Base-by-base conservation (phyloP, 805 yeast genomes). In the Cyberlindnera petersonii region DNA sequence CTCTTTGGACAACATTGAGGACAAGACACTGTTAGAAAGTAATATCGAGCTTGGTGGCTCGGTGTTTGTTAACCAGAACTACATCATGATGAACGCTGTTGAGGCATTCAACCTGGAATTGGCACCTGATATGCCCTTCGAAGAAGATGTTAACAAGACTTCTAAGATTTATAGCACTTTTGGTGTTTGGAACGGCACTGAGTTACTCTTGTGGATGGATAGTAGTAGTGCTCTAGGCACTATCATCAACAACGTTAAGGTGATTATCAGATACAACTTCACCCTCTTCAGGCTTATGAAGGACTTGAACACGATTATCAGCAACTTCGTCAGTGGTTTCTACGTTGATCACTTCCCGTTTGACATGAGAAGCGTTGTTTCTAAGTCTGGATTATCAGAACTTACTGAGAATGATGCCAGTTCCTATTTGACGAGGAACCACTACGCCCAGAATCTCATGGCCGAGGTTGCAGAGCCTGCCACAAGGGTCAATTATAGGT, bases 1-100 rank as follows among this genome's bases (percentile, higher is more conserved):
- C 5, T 26, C 39, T 3, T 13, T 33, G 27, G 34, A 21, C 5
- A 30, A 32, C 16, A 50, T 48, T 5, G 56, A 59, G 16, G 46
- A 53, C 36, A 56, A 58, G 22, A 42, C 50, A 9, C 20, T 33
- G 10, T 5, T 37, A 13, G 29, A 24, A 4, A 38, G 41, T n/a
- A 41, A 44, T 6, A 37, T 65, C 19, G 78, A 73, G 47, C 46
- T 72, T 8, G 79, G 78, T 8, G 78, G 68, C 0, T 61, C 73
- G 2, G 57, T 71, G 1, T 72, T 70, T 44, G 69, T 69, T 15
- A 53, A 55, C 7, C 65, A 57, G 6, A 73, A 73, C 42, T 43
- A 50, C 43, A 63, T 71, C 18, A 38, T 73, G 29, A 29, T 32
- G n/a, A 52, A 56, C 20, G 74, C 73, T 1, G 70, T 61, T 5